Percentiles rank a stretch among this genome's conserved stretches.
Conservation (phyloP, 805 yeast species). For the Lipomyces yamadae region DNA sequence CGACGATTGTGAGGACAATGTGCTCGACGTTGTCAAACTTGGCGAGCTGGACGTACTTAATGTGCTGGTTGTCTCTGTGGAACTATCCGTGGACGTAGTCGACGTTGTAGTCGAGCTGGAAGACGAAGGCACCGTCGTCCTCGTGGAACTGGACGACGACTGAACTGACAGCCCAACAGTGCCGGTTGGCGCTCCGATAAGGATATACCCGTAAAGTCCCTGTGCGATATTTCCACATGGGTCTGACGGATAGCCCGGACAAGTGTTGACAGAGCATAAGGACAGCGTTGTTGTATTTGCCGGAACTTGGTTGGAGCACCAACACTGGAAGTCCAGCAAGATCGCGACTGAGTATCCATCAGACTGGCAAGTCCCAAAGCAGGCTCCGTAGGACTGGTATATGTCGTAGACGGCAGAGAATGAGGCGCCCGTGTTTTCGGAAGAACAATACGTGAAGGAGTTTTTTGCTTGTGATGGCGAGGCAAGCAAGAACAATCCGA, state of each 20-base stretch:
- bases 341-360: conserved; percentile 55
- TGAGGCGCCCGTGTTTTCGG: conserved; percentile 49
- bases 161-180: conserved; percentile 39
- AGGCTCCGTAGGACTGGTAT: conserved; percentile 57
- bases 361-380: conserved; percentile 55
- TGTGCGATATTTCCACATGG: conserved; percentile 51
- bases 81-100: not conserved
- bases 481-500: not conserved
- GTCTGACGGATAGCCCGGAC: conserved; percentile 55
- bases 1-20: conserved; percentile 5
- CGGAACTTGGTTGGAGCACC: conserved; percentile 65
- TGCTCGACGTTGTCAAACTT: conserved; percentile 35
- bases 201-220: conserved; percentile 61
- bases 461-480: conserved; percentile 2
- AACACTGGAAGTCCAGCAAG: conserved; percentile 57
- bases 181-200: conserved; percentile 47
- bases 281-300: conserved; percentile 46
- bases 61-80: not conserved
- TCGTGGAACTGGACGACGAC: conserved; percentile 16
- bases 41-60: conserved; percentile 18
- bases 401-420: conserved; percentile 28
- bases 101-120: not conserved
- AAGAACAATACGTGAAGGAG: conserved; percentile 47
- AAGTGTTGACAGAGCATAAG: conserved; percentile 46
- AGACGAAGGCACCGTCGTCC: not conserved